Evolutionary conservation across 73 alveolate genomes (phyloP), one percentile per base, ranked within the genome.

Genomic region (Blepharisma japonicum): DNA sequence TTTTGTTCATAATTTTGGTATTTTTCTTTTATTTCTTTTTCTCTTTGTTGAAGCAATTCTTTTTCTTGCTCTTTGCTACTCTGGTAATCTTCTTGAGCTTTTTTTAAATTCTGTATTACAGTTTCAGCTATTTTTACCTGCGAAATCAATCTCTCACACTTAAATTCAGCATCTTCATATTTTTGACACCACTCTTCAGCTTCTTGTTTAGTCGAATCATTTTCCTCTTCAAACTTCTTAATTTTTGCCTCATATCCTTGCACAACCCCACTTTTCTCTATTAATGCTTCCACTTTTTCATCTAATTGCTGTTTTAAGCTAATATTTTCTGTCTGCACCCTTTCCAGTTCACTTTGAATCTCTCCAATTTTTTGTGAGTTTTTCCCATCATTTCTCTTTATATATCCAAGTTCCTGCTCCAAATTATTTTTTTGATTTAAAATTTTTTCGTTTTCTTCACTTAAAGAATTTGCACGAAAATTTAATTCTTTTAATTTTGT

Each of bases 21-120:
- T 53, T 53, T 53, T 11, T 53, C 67, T 53, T 53, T 53, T 3
- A 53, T 11, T 53, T 53, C 67, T 53, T 53, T 53, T 53, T 53
- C 67, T 53, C 23, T 53, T 11, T 53, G n/a, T 53, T 53, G 27
- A 14, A 53, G 67, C 27, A 53, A 0, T 14, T 53, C 5, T 53
- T 53, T 53, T 53, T 53, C 67, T 53, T 53, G 27, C 23, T 53
- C 5, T 53, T 1, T 1, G 67, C 23, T 14, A 14, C 23, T 53
- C 4, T 53, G 67, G 4, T 4, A 53, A 53, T 53, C 67, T 53
- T 53, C 67, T 53, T 53, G 67, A 53, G 67, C 67, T 53, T 53
- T 11, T 53, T 53, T 53, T 14, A 53, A 4, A 53, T 20, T 53
- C 27, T 20, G 27, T 53, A 20, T 53, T 1, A 53, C 27, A 20